Evolutionary conservation across 2,329 filamentous ascomycete species (phyloP).

Genomic region (Lasiodiplodia sp.): DNA sequence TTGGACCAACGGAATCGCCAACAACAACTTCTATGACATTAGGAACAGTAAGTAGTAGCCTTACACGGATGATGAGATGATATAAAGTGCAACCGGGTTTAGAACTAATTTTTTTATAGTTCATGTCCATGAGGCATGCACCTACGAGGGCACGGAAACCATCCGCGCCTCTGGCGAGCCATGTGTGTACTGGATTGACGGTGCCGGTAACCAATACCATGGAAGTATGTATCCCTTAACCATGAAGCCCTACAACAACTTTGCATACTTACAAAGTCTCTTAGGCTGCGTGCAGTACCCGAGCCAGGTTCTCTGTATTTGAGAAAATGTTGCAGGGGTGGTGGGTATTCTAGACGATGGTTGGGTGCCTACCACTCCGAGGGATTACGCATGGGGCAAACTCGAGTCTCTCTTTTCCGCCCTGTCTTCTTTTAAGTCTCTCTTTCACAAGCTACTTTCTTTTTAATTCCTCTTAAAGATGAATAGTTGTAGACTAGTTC

Average conservation of each 20-base stretch:
- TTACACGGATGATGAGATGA: too few species aligned
- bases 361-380: neutral
- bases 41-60: neutral
- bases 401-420: neutral
- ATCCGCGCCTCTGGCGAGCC: neutral
- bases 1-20: neutral
- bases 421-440: too few species aligned
- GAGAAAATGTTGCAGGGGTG: neutral
- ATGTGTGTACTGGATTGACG: neutral
- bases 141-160: neutral
- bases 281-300: neutral
- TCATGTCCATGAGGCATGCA: neutral
- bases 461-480: neutral
- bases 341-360: neutral
- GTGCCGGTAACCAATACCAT: neutral
- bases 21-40: neutral
- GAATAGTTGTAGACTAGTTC: neutral
- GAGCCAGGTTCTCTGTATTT: neutral
- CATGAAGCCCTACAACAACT: neutral
- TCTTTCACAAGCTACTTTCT: too few species aligned
- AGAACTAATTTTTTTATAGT: neutral
- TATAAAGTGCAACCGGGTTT: neutral
- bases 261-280: conserved; percentile 2
- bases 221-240: conserved; percentile 4
- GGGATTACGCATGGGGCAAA: neutral